phyloP scores from a whole-genome alignment of 352 stramenopile species.

The Pythium periplocum region DNA sequence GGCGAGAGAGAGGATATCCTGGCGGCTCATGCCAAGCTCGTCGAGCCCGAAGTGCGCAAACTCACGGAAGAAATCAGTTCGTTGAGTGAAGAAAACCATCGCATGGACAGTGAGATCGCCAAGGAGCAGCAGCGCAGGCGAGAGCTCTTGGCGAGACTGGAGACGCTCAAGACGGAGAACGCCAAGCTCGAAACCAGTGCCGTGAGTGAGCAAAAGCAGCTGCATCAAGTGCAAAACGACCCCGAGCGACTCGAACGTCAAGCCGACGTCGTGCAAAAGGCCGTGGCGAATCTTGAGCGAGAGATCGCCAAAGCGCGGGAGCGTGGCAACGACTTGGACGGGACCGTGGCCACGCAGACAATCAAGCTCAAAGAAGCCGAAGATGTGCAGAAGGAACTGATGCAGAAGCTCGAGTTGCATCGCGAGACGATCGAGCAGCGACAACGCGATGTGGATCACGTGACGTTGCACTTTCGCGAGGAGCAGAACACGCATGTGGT shows the following conservation, averaged over 20 bases:
- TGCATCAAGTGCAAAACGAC: constrained; percentile 63
- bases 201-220: constrained; percentile 46
- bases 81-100: constrained; percentile 63
- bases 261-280: constrained; percentile 80
- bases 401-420: constrained; percentile 86
- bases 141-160: constrained; percentile 51
- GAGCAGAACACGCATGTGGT: constrained; percentile 80
- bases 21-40: constrained; percentile 68
- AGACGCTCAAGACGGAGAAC: constrained; percentile 65
- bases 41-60: constrained; percentile 80
- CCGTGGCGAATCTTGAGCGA: constrained; percentile 54
- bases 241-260: constrained; percentile 84
- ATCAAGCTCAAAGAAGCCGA: constrained; percentile 68
- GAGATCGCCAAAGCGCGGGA: constrained; percentile 57
- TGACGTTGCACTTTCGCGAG: constrained; percentile 81
- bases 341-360: constrained; percentile 31
- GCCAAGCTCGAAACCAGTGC: constrained; percentile 39
- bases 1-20: constrained; percentile 71
- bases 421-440: constrained; percentile 88
- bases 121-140: constrained; percentile 65
- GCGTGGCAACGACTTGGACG: constrained; percentile 30
- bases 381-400: constrained; percentile 71
- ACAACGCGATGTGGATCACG: constrained; percentile 87
- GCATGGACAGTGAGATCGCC: constrained; percentile 58
- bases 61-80: constrained; percentile 61